Base-by-base conservation (phyloP, 2,329 filamentous ascomycete genomes). In the Fusarium sp. region DNA sequence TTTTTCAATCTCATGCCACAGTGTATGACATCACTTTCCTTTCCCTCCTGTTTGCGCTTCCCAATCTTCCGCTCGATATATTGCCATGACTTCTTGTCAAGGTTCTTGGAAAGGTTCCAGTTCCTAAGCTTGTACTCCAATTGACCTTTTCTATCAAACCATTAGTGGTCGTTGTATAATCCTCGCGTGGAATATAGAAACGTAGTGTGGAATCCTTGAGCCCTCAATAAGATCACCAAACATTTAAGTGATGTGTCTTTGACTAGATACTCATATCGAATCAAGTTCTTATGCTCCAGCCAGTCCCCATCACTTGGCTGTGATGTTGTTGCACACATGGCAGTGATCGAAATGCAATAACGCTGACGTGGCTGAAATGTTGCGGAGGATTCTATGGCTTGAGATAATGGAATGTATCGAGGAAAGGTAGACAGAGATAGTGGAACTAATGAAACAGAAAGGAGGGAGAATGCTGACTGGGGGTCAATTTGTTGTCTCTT, bases 161-260 rank as follows among this genome's bases (percentile, higher is more conserved):
- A 22, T 22, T 22, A 22, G 22, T 22, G 22, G 22, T 22, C 22
- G 22, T 22, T 22, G 22, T 22, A 22, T 22, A 22, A 22, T 22
- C 22, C 22, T 22, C 22, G 12, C 3, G 7, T 3, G 4, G 8
- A 1, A 6, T 20, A 29, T 3, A 35, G 22, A 15, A 20, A 52
- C 47, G 49, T 3, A 0, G 2, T 4, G 0, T 20, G 6, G 0
- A 52, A 0, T 0, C 49, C 33, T 15, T 7, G 33, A 20, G 13
- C 33, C 15, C 4, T 27, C 2, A 52, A 0, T 1, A 46, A 3
- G 0, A 2, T 4, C 0, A 3, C 0, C 8, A 46, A 20, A 0
- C 29, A 18, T 3, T 20, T 20, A 2, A 29, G 44, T 0, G 25
- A 10, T 4, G 11, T 46, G 0, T 15, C 7, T 3, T 46, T 27